These are phyloP conservation scores for Thalassiosira hispida DNA, from an alignment of 352 stramenopile species.

Conservation along the genomic window DNA sequence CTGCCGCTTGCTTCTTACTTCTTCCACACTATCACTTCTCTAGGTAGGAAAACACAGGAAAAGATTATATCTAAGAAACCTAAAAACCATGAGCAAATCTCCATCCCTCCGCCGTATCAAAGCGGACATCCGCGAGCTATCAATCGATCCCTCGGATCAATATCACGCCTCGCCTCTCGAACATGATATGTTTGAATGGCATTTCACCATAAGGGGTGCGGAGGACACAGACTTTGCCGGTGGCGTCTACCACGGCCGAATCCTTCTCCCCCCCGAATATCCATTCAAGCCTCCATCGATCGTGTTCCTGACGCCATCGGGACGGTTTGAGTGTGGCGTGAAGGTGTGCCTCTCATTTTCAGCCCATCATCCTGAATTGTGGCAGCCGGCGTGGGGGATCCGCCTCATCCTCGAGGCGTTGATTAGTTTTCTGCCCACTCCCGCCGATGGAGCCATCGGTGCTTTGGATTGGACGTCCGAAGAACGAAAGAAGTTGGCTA, in stretches of 20 bases:
- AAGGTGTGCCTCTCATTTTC: conserved; percentile 99
- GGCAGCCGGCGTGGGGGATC: conserved; percentile 93
- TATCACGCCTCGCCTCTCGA: conserved; percentile 86
- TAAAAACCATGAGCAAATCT: conserved; percentile 78
- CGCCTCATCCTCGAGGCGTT: conserved; percentile 97
- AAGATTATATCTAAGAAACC: too few relatives aligned
- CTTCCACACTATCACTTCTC: too few relatives aligned
- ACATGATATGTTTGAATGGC: conserved; percentile 90
- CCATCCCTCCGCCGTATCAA: conserved; percentile 80
- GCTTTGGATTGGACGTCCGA: conserved; percentile 77
- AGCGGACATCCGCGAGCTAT: conserved; percentile 88
- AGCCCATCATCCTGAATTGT: conserved; percentile 97
- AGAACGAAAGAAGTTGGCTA: conserved; percentile 73
- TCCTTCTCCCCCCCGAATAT: conserved; percentile 88
- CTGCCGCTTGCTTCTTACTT: too few relatives aligned
- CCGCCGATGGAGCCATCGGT: conserved; percentile 85
- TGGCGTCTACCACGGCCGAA: conserved; percentile 97
- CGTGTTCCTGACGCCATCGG: conserved; percentile 96
- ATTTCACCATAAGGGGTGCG: conserved; percentile 98
- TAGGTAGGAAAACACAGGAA: too few relatives aligned
- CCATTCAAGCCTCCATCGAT: conserved; percentile 95
- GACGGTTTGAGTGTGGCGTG: conserved; percentile 95
- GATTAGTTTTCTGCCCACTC: conserved; percentile 96
- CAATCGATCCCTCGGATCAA: conserved; percentile 84
- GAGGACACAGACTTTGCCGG: conserved; percentile 95